These are phyloP conservation scores for Colletotrichum lupini DNA, from an alignment of 2,329 filamentous ascomycete genomes.

Conservation along the genomic window DNA sequence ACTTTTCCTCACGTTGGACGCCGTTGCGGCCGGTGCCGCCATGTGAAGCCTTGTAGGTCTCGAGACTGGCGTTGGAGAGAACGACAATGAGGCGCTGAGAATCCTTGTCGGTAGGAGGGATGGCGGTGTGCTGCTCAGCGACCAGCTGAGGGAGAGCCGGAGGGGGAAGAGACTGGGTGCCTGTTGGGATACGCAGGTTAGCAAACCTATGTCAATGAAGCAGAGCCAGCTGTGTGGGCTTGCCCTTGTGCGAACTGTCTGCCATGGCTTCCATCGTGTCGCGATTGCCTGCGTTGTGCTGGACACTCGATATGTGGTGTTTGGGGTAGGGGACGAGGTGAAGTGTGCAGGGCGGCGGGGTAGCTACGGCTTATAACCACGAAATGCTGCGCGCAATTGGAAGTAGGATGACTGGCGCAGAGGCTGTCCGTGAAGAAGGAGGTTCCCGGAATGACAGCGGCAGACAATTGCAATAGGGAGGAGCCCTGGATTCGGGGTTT, in stretches of 20 bases:
- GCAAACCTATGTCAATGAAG: background rate
- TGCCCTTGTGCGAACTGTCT: constrained; percentile 4
- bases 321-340: background rate
- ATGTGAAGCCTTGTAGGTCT: constrained; percentile 94
- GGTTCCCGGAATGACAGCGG: background rate
- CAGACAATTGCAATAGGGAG: background rate
- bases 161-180: constrained; percentile 94
- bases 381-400: background rate
- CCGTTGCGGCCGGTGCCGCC: constrained; percentile 73
- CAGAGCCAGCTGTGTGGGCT: background rate
- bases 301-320: background rate
- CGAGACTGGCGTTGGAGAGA: constrained; percentile 94
- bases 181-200: constrained; percentile 54
- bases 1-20: constrained; percentile 87
- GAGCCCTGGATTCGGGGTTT: constrained; percentile 35
- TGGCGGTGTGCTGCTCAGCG: constrained; percentile 90
- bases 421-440: background rate
- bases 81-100: constrained; percentile 93
- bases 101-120: constrained; percentile 88
- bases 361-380: background rate
- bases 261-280: background rate
- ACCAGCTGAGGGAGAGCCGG: constrained; percentile 91
- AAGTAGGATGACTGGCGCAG: background rate
- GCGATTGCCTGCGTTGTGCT: background rate
- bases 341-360: background rate